Percentiles rank a stretch among this genome's conserved stretches.
Evolutionary conservation across 2,329 filamentous ascomycete species (phyloP).

Genomic region (Lachnellula occidentalis): DNA sequence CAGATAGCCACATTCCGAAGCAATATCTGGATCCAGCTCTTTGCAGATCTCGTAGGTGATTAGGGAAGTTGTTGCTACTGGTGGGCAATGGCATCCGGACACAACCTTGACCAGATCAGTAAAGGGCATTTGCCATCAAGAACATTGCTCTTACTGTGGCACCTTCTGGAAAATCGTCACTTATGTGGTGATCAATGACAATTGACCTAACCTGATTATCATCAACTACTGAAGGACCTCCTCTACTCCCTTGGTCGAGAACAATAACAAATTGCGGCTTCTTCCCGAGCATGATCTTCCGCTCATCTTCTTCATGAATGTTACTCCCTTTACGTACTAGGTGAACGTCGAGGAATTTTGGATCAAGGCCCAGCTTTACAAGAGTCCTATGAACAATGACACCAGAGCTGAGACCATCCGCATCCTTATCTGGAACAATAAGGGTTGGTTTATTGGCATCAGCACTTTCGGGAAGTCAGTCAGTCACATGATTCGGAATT

Average conservation of each 20-base stretch:
- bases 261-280: constrained; percentile 55
- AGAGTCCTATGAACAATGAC: constrained; percentile 58
- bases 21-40: constrained; percentile 47
- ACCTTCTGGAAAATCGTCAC: constrained; percentile 49
- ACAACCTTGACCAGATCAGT: constrained; percentile 38
- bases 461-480: constrained; percentile 37
- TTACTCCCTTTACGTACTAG: constrained; percentile 54
- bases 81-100: constrained; percentile 58
- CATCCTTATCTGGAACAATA: constrained; percentile 65
- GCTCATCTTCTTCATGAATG: constrained; percentile 50
- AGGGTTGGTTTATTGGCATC: constrained; percentile 45
- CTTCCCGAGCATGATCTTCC: constrained; percentile 44
- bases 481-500: neutral
- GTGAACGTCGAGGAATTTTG: constrained; percentile 50
- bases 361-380: constrained; percentile 49
- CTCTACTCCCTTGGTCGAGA: constrained; percentile 59
- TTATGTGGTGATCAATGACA: constrained; percentile 61
- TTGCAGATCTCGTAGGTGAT: constrained; percentile 60
- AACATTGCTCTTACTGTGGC: constrained; percentile 14
- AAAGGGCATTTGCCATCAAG: constrained; percentile 27
- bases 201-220: constrained; percentile 42
- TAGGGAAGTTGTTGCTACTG: constrained; percentile 59
- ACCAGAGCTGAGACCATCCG: constrained; percentile 60
- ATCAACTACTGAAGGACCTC: constrained; percentile 48
- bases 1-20: constrained; percentile 50